Base-by-base conservation (phyloP, 2,329 filamentous ascomycete species). In the Cyphellophora attinorum region DNA sequence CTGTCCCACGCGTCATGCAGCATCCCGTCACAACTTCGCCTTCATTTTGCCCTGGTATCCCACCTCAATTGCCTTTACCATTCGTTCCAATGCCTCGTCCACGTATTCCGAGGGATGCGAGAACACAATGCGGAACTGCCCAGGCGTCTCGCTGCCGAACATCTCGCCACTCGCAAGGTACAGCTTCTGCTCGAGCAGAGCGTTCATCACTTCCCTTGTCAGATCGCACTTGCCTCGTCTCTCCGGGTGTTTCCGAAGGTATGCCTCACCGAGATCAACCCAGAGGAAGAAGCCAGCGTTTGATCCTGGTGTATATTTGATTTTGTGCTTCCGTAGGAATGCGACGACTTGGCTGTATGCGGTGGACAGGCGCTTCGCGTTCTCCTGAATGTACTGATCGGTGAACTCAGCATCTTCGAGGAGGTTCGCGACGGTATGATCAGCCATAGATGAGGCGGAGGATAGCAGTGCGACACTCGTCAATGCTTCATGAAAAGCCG, bases 221-320 rank as follows among this genome's bases (percentile, higher is more conserved):
- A 40, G 12, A 13, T 18, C 17, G 5, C 19, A 12, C 12, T 15
- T 11, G 17, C 8, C 12, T 25, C 23, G 19, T 19, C 38, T 13
- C 8, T 37, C 19, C 3, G 17, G 30, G 19, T 37, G 27, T 15
- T 19, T 18, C 13, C 29, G 25, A n/a, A 34, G 18, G 14, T 40
- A 39, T 16, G 34, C 38, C 46, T 54, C 53, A 0, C 55, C 55
- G 2, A 77, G 46, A 46, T 76, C 61, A 2, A 72, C 50, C 59
- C 65, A 76, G 2, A 76, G 41, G 46, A 76, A 77, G 45, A 76
- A 74, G 0, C 68, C 72, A 0, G 72, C 72, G 40, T 74, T 75
- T 4, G 55, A 59, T 0, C 67, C 67, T 0, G 58, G 50, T 0
- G 62, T 56, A 41, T 70, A 71, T 11, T 57, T 50, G 3, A 76